These are phyloP conservation scores for Camellia japonica DNA, from an alignment of 148 eudicot species.

Conservation along the genomic window DNA sequence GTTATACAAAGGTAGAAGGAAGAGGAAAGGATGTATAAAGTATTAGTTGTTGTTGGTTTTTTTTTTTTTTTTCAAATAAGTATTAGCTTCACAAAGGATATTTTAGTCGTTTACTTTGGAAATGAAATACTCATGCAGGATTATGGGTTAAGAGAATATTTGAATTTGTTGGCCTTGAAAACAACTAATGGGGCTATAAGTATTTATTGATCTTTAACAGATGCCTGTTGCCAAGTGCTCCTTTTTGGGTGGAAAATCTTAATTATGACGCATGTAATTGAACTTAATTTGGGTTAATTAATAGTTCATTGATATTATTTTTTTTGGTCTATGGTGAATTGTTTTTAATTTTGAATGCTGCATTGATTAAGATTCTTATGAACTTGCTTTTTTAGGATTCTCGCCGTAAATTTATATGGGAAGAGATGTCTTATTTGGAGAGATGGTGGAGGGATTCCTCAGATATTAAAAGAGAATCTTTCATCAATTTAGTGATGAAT, in stretches of 20 bases:
- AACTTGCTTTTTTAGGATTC: slow-evolving; percentile 53
- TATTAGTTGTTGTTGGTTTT: neutral
- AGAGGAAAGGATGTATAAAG: neutral
- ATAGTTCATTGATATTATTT: neutral
- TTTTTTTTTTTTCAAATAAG: neutral
- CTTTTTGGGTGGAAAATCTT: neutral
- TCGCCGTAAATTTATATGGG: slow-evolving; percentile 98
- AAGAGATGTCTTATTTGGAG: slow-evolving; percentile 99
- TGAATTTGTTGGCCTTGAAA: neutral
- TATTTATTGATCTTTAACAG: neutral
- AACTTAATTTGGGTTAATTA: neutral
- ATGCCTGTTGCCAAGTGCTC: too few relatives aligned
- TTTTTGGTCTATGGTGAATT: neutral
- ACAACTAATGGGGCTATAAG: neutral
- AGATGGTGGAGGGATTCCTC: slow-evolving; percentile 99
- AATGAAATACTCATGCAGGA: too few relatives aligned
- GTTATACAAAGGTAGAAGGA: neutral
- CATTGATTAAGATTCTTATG: neutral
- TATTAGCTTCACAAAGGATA: neutral
- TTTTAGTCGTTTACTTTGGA: neutral
- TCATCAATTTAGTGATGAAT: slow-evolving; percentile 60
- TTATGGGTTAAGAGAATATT: neutral
- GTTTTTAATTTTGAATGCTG: neutral
- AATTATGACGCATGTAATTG: neutral
- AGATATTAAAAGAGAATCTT: slow-evolving; percentile 55